phyloP scores from a whole-genome alignment of 306 rosid species.

The Glycine latifolia region DNA sequence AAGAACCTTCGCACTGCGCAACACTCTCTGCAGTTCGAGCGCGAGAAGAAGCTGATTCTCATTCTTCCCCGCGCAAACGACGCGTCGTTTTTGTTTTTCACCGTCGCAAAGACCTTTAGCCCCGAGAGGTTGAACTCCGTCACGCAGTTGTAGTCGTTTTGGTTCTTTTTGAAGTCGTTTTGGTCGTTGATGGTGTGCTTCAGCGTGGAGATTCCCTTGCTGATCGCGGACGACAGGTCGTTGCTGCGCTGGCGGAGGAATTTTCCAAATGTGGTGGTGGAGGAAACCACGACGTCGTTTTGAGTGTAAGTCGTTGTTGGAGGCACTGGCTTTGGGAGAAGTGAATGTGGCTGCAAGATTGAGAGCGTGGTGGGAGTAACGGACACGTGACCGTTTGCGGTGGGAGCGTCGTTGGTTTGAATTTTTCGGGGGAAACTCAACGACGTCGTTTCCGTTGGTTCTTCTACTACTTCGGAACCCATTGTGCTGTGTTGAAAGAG shows the following conservation, averaged over 20 bases:
- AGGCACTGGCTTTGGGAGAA: conserved; percentile 83
- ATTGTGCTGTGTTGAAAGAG: background rate
- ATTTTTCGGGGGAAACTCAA: background rate
- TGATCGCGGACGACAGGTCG: conserved; percentile 65
- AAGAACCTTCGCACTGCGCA: conserved; percentile 74
- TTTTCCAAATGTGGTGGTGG: conserved; percentile 48
- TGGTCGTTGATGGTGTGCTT: conserved; percentile 44
- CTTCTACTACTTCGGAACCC: conserved; percentile 36
- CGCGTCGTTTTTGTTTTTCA: conserved; percentile 47
- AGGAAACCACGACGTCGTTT: conserved; percentile 36
- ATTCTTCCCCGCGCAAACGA: conserved; percentile 44
- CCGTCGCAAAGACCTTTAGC: conserved; percentile 64
- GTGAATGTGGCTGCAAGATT: conserved; percentile 64
- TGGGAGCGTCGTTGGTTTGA: background rate
- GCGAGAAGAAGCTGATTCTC: conserved; percentile 77
- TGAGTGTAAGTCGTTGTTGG: conserved; percentile 42
- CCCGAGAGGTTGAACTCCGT: conserved; percentile 78
- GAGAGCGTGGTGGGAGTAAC: conserved; percentile 14
- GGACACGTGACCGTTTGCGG: conserved; percentile 26
- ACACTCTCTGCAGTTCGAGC: conserved; percentile 87
- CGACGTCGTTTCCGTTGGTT: conserved; percentile 10
- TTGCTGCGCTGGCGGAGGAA: conserved; percentile 65
- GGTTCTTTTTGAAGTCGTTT: background rate
- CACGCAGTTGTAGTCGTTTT: conserved; percentile 1
- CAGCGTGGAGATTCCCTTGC: conserved; percentile 59